These are phyloP conservation scores for Umbilicaria muhlenbergii DNA, from an alignment of 495 filamentous ascomycete genomes.

Conservation along the genomic window DNA sequence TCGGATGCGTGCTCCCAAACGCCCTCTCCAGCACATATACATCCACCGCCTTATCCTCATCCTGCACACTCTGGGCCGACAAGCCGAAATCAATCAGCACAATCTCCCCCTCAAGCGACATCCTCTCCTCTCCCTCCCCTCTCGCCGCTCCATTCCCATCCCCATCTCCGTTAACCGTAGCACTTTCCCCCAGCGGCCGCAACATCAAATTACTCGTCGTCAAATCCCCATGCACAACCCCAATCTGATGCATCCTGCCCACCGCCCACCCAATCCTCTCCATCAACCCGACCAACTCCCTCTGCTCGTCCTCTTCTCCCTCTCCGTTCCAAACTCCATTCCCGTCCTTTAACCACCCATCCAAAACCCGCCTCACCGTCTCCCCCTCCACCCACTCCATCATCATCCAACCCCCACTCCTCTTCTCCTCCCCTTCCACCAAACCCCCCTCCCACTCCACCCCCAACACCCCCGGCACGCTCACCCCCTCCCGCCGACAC, in stretches of 20 bases:
- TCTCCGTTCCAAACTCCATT: conserved; percentile 6
- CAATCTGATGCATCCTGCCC: conserved; percentile 64
- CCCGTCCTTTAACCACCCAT: conserved; percentile 35
- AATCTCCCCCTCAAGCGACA: conserved; percentile 48
- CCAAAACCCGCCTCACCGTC: conserved; percentile 50
- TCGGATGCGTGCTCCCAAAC: conserved; percentile 90
- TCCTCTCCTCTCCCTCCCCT: conserved; percentile 9
- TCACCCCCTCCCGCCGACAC: conserved; percentile 58
- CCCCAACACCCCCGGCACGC: conserved; percentile 61
- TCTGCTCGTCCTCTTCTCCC: conserved; percentile 25
- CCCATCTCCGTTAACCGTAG: background rate
- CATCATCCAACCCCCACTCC: conserved; percentile 64
- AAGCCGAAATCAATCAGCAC: conserved; percentile 94
- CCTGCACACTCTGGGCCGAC: conserved; percentile 61
- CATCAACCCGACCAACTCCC: conserved; percentile 42
- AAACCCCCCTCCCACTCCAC: conserved; percentile 43
- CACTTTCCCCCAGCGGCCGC: conserved; percentile 14
- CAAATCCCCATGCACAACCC: conserved; percentile 86
- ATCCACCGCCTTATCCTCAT: conserved; percentile 93
- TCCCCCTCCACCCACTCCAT: conserved; percentile 82
- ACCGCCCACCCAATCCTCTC: conserved; percentile 55
- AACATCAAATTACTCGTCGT: conserved; percentile 98
- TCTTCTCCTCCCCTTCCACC: conserved; percentile 18
- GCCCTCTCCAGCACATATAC: conserved; percentile 92
- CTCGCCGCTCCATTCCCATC: conserved; percentile 1